Evolutionary conservation across 345 rosid genomes (phyloP), one percentile per base, ranked within the genome.

Genomic region (Populus simonii): DNA sequence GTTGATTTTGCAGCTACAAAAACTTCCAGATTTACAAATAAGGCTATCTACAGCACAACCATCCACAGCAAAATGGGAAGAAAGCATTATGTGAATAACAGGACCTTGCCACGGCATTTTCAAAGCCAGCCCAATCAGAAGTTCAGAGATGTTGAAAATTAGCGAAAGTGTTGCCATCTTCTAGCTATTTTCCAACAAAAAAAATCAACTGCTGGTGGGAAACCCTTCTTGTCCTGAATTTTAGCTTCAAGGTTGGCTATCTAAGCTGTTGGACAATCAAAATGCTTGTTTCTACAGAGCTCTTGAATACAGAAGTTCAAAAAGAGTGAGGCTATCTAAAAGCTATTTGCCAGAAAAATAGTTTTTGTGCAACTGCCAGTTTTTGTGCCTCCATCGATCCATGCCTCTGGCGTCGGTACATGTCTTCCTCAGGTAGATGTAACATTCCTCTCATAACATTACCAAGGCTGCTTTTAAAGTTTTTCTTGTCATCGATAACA

Each of bases 401-500:
- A 0, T 81, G 80, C 81, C 92, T 90, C 63, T 94, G 80, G 2
- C 89, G 88, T 38, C 97, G 84, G 49, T 91, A 86, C 99, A 93
- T 96, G 76, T 96, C 99, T 82, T 96, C 99, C 80, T 92, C 98
- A 0, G 96, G 89, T 65, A 90, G 78, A 25, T 75, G 84, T 3
- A 93, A 83, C 98, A 53, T 53, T 17, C 59, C 59, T 8, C 59
- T 53, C 20, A 18, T 6, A 53, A 53, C 59, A 53, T 53, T 20
- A 36, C 99, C 99, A 22, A 96, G 86, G 86, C 88, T 90, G 81
- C 89, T 89, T 18, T 91, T 92, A 74, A 94, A 93, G 82, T 91
- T 92, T 29, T 82, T 82, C 82, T 96, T 97, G 3, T 96, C 97
- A 11, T 96, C 99, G n/a, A 96, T 96, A 76, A 92, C 99, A 43